Evolutionary conservation across 441 rosid species (phyloP).

Genomic region (Jatropha multifida): DNA sequence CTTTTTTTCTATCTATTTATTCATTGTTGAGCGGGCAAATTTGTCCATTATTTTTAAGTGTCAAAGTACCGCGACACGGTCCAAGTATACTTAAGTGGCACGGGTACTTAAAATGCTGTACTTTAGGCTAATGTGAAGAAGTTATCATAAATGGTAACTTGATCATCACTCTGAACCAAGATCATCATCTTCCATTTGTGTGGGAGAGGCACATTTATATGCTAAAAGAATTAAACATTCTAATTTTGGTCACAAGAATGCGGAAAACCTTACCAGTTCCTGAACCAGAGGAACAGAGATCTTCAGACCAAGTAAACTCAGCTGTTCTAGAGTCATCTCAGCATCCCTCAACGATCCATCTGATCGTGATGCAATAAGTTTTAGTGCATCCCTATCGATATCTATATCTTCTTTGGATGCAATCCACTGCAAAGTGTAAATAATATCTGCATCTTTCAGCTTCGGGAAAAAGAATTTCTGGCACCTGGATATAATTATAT

Average conservation of each 20-base stretch:
- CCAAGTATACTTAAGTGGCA: background rate
- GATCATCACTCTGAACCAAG: background rate
- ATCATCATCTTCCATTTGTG: slow-evolving; percentile 4
- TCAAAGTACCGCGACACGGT: too few species aligned
- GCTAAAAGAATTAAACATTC: background rate
- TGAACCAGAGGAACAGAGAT: slow-evolving; percentile 89
- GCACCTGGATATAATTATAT: slow-evolving; percentile 89
- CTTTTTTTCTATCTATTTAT: background rate
- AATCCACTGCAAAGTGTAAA: slow-evolving; percentile 74
- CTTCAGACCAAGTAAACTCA: slow-evolving; percentile 87
- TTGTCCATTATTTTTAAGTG: background rate
- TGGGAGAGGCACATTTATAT: too few species aligned
- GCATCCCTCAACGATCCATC: slow-evolving; percentile 99
- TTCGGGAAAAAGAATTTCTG: slow-evolving; percentile 98
- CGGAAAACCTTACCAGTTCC: slow-evolving; percentile 64
- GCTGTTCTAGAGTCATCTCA: slow-evolving; percentile 96
- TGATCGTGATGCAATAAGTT: slow-evolving; percentile 93
- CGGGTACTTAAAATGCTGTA: background rate
- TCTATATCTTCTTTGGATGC: slow-evolving; percentile 79
- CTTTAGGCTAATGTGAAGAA: background rate
- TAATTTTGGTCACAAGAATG: background rate
- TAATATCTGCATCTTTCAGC: slow-evolving; percentile 88
- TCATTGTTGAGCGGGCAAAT: background rate
- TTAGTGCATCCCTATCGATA: slow-evolving; percentile 86
- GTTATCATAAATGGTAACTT: background rate